These are phyloP conservation scores for Botryotinia narcissicola DNA, from an alignment of 2,329 filamentous ascomycete species.

Conservation along the genomic window DNA sequence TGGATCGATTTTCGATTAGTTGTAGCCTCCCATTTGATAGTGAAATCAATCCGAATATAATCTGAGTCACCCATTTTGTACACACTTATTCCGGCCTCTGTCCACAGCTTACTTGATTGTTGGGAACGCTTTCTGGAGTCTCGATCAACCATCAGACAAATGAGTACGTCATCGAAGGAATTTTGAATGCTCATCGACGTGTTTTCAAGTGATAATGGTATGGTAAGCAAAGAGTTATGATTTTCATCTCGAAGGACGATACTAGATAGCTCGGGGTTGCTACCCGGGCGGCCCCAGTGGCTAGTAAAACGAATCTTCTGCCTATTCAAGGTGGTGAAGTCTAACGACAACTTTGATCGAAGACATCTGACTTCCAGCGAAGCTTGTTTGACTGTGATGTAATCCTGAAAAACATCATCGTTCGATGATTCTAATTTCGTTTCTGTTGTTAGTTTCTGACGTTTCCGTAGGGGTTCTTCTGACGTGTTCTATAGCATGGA, in stretches of 20 bases:
- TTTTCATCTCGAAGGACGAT: conserved; percentile 30
- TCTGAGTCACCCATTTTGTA: conserved; percentile 27
- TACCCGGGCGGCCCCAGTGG: conserved; percentile 21
- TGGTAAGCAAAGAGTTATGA: conserved; percentile 24
- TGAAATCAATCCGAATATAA: conserved; percentile 30
- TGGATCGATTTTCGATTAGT: conserved; percentile 28
- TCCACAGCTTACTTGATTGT: conserved; percentile 33
- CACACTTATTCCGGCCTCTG: conserved; percentile 31
- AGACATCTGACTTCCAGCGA: conserved; percentile 30
- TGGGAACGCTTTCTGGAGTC: conserved; percentile 30
- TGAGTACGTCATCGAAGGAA: conserved; percentile 28
- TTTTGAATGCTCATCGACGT: neutral
- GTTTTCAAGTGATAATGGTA: conserved; percentile 19
- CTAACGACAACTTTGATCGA: conserved; percentile 21
- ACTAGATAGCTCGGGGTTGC: conserved; percentile 20
- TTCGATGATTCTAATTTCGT: neutral
- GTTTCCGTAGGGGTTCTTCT: conserved; percentile 31
- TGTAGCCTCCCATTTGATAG: conserved; percentile 37
- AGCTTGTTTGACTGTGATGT: conserved; percentile 33
- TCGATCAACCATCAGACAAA: conserved; percentile 30
- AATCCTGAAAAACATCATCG: conserved; percentile 22
- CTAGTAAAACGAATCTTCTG: conserved; percentile 26
- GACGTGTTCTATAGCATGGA: neutral
- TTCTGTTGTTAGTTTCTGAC: conserved; percentile 25
- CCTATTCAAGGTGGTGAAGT: conserved; percentile 24